phyloP scores from a whole-genome alignment of 208 protist genomes.

The Trypanosoma avium region DNA sequence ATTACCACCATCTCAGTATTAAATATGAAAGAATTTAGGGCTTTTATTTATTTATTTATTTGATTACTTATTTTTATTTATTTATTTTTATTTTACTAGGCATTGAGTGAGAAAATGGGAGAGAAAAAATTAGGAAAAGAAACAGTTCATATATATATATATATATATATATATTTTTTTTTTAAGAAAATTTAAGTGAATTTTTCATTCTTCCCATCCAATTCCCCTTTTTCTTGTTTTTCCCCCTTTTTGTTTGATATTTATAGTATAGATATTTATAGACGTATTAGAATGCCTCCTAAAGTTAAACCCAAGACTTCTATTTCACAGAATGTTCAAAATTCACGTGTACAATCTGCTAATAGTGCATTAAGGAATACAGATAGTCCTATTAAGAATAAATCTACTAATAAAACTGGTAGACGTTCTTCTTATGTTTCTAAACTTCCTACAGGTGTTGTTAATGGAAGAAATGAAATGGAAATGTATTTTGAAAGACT shows the following conservation, averaged over 20 bases:
- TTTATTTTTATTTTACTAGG: no score
- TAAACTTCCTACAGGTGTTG: neutral
- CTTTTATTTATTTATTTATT: no score
- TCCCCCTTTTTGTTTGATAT: neutral
- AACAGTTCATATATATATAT: no score
- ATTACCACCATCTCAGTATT: no score
- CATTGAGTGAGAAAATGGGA: no score
- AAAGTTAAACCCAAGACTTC: neutral
- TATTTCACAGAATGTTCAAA: neutral
- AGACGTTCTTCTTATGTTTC: neutral
- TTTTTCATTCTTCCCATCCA: constrained; percentile 11
- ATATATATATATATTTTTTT: no score
- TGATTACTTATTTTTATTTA: no score
- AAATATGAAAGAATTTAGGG: no score
- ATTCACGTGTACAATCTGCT: neutral
- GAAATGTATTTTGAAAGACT: constrained; percentile 62
- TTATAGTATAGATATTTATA: neutral
- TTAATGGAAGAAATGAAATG: constrained; percentile 43
- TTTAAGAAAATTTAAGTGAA: no score
- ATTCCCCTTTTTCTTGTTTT: neutral
- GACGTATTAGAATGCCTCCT: neutral
- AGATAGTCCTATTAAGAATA: neutral
- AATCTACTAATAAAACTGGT: neutral
- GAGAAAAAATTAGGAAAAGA: no score
- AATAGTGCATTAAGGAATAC: neutral